These are phyloP conservation scores for Lasiosphaeria hispida DNA, from an alignment of 495 filamentous ascomycete genomes.

Conservation along the genomic window DNA sequence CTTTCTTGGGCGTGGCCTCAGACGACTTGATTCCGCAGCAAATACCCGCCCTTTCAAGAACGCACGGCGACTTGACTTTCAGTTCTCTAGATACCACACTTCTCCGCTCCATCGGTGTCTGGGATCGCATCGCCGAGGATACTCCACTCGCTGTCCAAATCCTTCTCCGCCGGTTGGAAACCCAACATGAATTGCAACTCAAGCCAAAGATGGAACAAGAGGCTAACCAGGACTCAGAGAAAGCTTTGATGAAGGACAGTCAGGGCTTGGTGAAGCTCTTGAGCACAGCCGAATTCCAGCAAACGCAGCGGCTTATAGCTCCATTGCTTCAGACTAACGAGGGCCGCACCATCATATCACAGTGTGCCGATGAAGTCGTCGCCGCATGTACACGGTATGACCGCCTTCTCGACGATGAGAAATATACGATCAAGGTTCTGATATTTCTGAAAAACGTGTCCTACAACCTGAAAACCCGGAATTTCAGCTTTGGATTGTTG, in stretches of 20 bases:
- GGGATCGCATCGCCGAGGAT: not conserved
- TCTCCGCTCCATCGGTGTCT: not conserved
- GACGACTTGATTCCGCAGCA: too few species aligned
- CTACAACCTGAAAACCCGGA: not conserved
- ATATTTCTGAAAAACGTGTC: not conserved
- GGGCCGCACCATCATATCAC: constrained; percentile 1
- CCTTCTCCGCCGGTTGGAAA: constrained; percentile 3
- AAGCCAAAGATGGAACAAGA: not conserved
- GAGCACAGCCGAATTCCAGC: not conserved
- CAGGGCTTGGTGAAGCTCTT: not conserved
- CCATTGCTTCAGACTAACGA: constrained; percentile 4
- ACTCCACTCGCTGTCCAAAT: not conserved
- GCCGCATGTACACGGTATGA: not conserved
- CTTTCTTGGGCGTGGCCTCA: constrained; percentile 12
- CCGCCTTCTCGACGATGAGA: not conserved
- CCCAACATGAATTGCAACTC: not conserved
- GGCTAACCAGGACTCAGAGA: not conserved
- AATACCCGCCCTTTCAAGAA: too few species aligned
- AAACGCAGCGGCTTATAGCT: not conserved
- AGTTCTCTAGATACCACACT: not conserved
- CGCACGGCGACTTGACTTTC: not conserved
- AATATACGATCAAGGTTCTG: not conserved
- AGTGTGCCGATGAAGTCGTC: not conserved
- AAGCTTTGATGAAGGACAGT: not conserved
- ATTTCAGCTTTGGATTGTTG: not conserved